Conservation (phyloP, 495 filamentous ascomycete species). For the Neurospora tetrasperma region DNA sequence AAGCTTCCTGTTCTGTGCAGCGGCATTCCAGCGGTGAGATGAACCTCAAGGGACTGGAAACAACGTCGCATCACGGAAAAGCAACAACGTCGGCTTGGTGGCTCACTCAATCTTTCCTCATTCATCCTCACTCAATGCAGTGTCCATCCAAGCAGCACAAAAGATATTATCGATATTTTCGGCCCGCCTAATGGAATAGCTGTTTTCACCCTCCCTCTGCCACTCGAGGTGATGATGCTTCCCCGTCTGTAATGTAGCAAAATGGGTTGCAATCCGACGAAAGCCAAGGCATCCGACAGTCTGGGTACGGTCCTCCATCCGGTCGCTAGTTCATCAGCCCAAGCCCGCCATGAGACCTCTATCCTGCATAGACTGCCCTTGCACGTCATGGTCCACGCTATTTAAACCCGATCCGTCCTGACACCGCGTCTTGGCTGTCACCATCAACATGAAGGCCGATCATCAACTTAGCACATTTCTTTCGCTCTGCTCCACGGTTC, state of each 20-base stretch:
- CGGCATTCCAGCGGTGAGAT: not conserved
- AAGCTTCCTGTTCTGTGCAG: not conserved
- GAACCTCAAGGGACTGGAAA: not conserved
- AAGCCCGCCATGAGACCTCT: not conserved
- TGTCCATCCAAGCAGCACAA: too few species aligned
- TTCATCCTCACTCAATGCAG: not conserved
- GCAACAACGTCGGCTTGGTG: not conserved
- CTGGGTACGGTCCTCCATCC: not conserved
- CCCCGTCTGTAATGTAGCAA: not conserved
- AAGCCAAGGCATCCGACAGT: not conserved
- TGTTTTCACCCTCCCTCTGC: not conserved
- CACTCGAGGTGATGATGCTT: not conserved
- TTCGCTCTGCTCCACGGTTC: slow-evolving; percentile 53
- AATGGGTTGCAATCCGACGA: not conserved
- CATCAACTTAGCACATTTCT: slow-evolving; percentile 39
- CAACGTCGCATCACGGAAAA: not conserved
- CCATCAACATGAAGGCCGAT: slow-evolving; percentile 18
- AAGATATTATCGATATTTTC: too few species aligned
- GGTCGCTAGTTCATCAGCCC: not conserved
- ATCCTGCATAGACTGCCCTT: not conserved
- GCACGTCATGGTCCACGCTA: not conserved
- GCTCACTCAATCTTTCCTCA: not conserved
- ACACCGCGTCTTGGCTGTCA: not conserved
- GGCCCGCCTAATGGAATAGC: not conserved
- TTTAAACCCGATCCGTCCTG: not conserved